phyloP scores from a whole-genome alignment of 1,139 yeast genomes.

The Diutina sp. region DNA sequence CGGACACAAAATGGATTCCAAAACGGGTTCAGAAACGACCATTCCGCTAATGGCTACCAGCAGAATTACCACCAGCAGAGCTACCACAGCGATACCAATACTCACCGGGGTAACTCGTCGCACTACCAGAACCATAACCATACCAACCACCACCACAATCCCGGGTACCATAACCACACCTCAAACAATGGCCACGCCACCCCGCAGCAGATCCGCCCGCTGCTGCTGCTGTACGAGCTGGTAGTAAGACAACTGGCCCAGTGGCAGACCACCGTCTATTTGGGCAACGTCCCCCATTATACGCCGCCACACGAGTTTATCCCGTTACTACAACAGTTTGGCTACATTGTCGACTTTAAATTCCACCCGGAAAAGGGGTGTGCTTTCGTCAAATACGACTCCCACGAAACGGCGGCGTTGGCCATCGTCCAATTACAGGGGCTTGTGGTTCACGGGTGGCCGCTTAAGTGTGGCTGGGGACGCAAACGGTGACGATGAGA shows the following conservation, averaged over 20 bases:
- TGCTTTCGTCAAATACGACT: constrained; percentile 77
- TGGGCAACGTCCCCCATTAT: constrained; percentile 75
- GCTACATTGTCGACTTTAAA: constrained; percentile 70
- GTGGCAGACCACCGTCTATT: constrained; percentile 82
- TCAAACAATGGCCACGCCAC: constrained; percentile 4
- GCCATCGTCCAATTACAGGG: constrained; percentile 78
- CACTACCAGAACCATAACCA: constrained; percentile 3
- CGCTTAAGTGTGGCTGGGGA: constrained; percentile 84
- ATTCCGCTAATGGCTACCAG: neutral
- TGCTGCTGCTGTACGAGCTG: constrained; percentile 52
- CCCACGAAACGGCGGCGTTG: constrained; percentile 80
- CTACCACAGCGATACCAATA: constrained; percentile 6
- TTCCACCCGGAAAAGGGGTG: constrained; percentile 73
- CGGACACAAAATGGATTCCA: too few species aligned
- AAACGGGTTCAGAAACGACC: too few species aligned
- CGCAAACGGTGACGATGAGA: constrained; percentile 30
- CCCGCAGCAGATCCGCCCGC: constrained; percentile 13
- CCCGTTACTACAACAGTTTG: constrained; percentile 70
- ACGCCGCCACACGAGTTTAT: constrained; percentile 62
- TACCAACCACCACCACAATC: constrained; percentile 9
- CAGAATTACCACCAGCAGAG: constrained; percentile 8
- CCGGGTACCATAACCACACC: constrained; percentile 5
- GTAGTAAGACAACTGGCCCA: constrained; percentile 67
- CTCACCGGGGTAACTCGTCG: constrained; percentile 3
- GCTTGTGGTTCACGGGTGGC: constrained; percentile 64